Conservation (phyloP, 106 monocot genomes). For the Dactylorhiza incarnata region DNA sequence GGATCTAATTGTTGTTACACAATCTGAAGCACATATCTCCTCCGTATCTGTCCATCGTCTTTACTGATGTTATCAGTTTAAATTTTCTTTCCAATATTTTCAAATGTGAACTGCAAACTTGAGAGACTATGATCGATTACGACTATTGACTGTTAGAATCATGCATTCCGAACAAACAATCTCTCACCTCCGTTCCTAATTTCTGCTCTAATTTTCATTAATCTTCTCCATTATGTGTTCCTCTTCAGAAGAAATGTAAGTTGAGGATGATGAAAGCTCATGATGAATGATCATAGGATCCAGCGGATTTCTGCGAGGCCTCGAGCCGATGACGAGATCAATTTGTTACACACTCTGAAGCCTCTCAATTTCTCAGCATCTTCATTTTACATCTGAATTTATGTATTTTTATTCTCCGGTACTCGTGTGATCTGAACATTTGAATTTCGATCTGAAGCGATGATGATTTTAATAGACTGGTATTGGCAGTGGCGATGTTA, state of each 20-base stretch:
- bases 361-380: not conserved
- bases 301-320: conserved; percentile 2
- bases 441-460: not conserved
- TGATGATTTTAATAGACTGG: conserved; percentile 1
- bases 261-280: not conserved
- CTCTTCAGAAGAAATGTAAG: not conserved
- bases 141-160: no score
- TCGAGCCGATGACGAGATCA: not conserved
- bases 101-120: no score
- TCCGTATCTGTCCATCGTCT: no score
- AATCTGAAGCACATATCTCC: not conserved
- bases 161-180: no score
- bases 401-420: not conserved
- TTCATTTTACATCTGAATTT: not conserved
- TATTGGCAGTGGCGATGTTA: conserved; percentile 5
- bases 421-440: not conserved
- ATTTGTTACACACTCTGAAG: conserved; percentile 1
- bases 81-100: no score
- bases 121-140: no score
- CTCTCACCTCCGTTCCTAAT: no score
- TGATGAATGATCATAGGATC: conserved; percentile 4
- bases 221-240: not conserved
- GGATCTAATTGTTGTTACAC: conserved; percentile 4
- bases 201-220: no score
- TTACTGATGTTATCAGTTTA: no score